Evolutionary conservation across 495 filamentous ascomycete species (phyloP).

Genomic region (Penicillium crystallinum): DNA sequence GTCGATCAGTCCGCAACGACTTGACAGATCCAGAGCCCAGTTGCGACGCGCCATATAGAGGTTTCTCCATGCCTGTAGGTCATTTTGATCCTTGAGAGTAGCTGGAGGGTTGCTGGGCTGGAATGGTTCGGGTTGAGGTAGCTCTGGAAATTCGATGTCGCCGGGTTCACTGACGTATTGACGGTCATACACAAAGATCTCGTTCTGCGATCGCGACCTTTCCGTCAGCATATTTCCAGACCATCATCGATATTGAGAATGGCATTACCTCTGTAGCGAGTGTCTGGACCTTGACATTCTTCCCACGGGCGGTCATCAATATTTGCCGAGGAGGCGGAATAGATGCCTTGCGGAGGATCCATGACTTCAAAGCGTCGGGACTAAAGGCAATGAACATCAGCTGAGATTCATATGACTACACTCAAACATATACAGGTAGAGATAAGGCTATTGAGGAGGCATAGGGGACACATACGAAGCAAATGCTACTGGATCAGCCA

Average conservation of each 20-base stretch:
- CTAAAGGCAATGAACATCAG: slow-evolving; percentile 40
- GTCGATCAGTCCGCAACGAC: slow-evolving; percentile 57
- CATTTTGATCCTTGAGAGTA: slow-evolving; percentile 63
- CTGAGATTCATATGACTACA: slow-evolving; percentile 4
- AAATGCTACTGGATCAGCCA: slow-evolving; percentile 63
- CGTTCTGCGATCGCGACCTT: slow-evolving; percentile 51
- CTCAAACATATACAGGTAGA: background rate
- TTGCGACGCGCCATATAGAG: slow-evolving; percentile 66
- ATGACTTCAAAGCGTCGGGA: slow-evolving; percentile 64
- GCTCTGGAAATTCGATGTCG: slow-evolving; percentile 47
- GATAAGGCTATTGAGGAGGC: background rate
- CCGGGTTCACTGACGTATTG: slow-evolving; percentile 48
- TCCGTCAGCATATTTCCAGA: background rate
- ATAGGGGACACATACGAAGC: slow-evolving; percentile 52
- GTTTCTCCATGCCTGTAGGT: slow-evolving; percentile 75
- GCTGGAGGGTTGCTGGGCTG: slow-evolving; percentile 60
- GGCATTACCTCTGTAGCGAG: slow-evolving; percentile 68
- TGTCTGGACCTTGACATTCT: slow-evolving; percentile 69
- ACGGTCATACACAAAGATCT: slow-evolving; percentile 84
- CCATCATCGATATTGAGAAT: background rate
- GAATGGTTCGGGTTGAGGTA: slow-evolving; percentile 55
- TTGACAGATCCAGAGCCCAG: slow-evolving; percentile 69
- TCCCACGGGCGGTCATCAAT: slow-evolving; percentile 75
- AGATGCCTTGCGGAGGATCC: slow-evolving; percentile 59
- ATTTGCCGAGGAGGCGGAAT: slow-evolving; percentile 71